phyloP scores from a whole-genome alignment of 2,329 filamentous ascomycete species.

The Fragosphaeria purpurea region DNA sequence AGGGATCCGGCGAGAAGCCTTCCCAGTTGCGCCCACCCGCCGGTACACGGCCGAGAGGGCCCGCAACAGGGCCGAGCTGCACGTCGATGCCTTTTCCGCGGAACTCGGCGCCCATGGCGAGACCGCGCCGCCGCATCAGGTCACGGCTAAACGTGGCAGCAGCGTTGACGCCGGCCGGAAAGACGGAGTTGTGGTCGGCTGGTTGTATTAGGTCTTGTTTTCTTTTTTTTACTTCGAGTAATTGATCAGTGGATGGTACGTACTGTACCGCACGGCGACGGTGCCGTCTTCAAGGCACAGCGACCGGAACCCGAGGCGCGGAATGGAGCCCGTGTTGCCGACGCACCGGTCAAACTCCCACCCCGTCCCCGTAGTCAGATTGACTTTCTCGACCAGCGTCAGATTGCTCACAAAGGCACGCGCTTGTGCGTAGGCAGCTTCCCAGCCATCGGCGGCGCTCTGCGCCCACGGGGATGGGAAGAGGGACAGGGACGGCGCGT shows the following conservation, averaged over 20 bases:
- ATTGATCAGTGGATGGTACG: slow-evolving; percentile 9
- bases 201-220: no score
- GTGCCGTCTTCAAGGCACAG: slow-evolving; percentile 65
- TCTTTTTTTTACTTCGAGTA: no score
- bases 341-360: slow-evolving; percentile 19
- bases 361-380: slow-evolving; percentile 63
- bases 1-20: slow-evolving; percentile 52
- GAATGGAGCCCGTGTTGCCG: slow-evolving; percentile 34
- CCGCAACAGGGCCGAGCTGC: slow-evolving; percentile 49
- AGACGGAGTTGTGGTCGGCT: slow-evolving; percentile 56
- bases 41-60: slow-evolving; percentile 54
- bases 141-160: slow-evolving; percentile 63
- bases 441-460: slow-evolving; percentile 33
- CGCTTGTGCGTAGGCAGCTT: slow-evolving; percentile 53
- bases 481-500: background rate
- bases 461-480: slow-evolving; percentile 7
- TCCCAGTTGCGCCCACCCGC: slow-evolving; percentile 57
- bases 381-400: slow-evolving; percentile 64
- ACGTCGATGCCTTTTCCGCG: slow-evolving; percentile 64
- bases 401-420: slow-evolving; percentile 56
- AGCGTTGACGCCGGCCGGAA: slow-evolving; percentile 60
- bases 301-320: slow-evolving; percentile 44
- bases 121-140: slow-evolving; percentile 55
- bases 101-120: slow-evolving; percentile 63
- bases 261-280: slow-evolving; percentile 49